Percentiles rank a stretch among this genome's conserved stretches.
These are phyloP conservation scores for Aspergillus conjunctus DNA, from an alignment of 495 filamentous ascomycete species.

Conservation along the genomic window DNA sequence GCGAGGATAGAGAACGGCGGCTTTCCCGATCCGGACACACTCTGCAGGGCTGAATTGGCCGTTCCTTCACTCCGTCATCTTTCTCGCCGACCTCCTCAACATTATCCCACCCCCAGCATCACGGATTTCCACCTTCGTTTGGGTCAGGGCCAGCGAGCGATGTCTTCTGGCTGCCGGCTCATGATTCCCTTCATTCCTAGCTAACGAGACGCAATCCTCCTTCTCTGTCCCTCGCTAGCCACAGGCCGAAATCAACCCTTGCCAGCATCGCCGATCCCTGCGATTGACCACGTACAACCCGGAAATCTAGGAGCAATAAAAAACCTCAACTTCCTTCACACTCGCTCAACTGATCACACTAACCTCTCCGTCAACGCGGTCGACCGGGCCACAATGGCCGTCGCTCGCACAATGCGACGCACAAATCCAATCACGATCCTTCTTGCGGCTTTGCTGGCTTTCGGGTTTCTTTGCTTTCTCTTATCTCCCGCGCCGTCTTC, in stretches of 20 bases:
- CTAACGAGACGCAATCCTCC: neutral
- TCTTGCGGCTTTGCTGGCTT: constrained; percentile 58
- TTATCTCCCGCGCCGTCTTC: constrained; percentile 50
- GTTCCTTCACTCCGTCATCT: neutral
- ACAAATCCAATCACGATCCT: constrained; percentile 68
- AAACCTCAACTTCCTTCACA: constrained; percentile 2
- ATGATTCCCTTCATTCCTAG: constrained; percentile 1
- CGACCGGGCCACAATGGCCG: constrained; percentile 45
- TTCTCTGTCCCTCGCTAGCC: neutral
- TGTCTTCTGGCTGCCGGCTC: constrained; percentile 1
- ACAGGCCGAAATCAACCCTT: neutral
- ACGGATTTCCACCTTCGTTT: neutral
- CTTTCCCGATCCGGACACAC: constrained; percentile 11
- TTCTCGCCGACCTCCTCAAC: neutral
- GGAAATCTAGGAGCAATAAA: neutral
- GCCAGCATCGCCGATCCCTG: constrained; percentile 1
- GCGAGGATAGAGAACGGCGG: neutral
- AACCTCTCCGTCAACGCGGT: neutral
- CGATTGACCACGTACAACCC: constrained; percentile 15
- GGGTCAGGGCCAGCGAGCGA: neutral
- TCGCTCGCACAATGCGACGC: constrained; percentile 62
- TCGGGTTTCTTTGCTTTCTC: constrained; percentile 69
- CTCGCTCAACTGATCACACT: neutral
- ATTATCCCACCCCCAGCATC: neutral
- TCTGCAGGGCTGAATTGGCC: neutral